Percentiles rank a stretch among this genome's conserved stretches.
Conservation (phyloP, 345 rosid genomes). For the Arabis alpina region DNA sequence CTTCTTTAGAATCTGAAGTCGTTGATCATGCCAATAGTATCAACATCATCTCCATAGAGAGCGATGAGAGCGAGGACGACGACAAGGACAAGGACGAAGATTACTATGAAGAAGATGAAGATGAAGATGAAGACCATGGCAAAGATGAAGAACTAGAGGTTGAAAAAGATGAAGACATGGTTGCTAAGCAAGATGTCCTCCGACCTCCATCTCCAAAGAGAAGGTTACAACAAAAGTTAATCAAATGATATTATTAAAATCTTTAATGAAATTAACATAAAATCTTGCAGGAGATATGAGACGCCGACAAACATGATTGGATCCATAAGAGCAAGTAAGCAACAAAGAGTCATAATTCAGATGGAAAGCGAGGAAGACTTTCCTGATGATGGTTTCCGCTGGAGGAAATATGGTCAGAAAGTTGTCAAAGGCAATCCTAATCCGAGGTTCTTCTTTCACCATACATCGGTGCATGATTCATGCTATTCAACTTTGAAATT, state of each 20-base stretch:
- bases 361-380: conserved; percentile 27
- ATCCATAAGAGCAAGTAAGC: conserved; percentile 16
- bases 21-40: no score
- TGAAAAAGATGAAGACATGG: not conserved
- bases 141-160: not conserved
- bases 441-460: conserved; percentile 35
- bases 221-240: conserved; percentile 23
- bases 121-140: not conserved
- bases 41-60: conserved; percentile 5
- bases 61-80: not conserved
- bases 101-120: not conserved
- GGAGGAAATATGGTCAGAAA: conserved; percentile 44
- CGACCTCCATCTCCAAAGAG: conserved; percentile 25
- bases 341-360: conserved; percentile 22
- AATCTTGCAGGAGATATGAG: conserved; percentile 12
- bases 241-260: not conserved
- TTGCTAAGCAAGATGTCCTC: not conserved
- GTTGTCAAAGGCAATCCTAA: conserved; percentile 38
- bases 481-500: no score
- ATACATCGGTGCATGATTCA: no score
- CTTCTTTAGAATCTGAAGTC: no score
- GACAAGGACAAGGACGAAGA: not conserved
- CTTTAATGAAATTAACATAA: not conserved
- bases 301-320: conserved; percentile 22
- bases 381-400: conserved; percentile 35